Base-by-base conservation (phyloP, 768 basidiomycete genomes). In the Boletus reticulatus region DNA sequence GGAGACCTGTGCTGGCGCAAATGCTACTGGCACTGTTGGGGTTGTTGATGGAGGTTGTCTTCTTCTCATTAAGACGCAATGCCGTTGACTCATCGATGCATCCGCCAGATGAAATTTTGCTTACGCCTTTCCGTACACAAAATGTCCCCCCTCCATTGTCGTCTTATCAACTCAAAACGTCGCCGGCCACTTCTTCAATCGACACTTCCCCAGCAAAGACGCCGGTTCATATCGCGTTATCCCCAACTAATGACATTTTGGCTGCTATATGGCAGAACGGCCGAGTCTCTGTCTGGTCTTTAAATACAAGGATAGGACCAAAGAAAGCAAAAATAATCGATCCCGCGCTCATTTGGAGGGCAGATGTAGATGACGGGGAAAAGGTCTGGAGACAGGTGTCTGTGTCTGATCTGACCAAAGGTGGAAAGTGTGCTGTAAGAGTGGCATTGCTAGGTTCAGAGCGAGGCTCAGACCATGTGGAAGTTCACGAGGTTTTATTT, bases 61-160 rank as follows among this genome's bases (percentile, higher is more conserved):
- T n/a, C 32, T 42, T 41, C 44, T 34, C 43, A 17, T 31, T 32
- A 19, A 31, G 29, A 10, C 19, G 41, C 34, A 11, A 22, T 50
- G 50, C 24, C 7, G 43, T 54, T 17, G 14, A 54, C 47, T 52
- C 32, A 52, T 47, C 41, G 16, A 31, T 13, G n/a, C 20, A 19
- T 48, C 44, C 17, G 27, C 43, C 68, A 96, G 94, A 83, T 3
- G 77, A 76, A 20, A 73, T 92, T 53, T 81, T 95, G 4, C 75
- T 99, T 39, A 99, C 96, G 3, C 91, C 97, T 16, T 98, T 98
- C 80, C 83, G 94, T 39, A 82, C 84, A 1, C 92, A 96, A 73
- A 98, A 97, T 66, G 82, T 96, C 6, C 97, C 96, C n/a, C 97
- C 97, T n/a, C 97, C 97, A 0, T 95, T 97, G 93, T 90, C 87